Evolutionary conservation across 1,139 yeast genomes (phyloP).

Genomic region (Chernovozyma sophiae-reginae): DNA sequence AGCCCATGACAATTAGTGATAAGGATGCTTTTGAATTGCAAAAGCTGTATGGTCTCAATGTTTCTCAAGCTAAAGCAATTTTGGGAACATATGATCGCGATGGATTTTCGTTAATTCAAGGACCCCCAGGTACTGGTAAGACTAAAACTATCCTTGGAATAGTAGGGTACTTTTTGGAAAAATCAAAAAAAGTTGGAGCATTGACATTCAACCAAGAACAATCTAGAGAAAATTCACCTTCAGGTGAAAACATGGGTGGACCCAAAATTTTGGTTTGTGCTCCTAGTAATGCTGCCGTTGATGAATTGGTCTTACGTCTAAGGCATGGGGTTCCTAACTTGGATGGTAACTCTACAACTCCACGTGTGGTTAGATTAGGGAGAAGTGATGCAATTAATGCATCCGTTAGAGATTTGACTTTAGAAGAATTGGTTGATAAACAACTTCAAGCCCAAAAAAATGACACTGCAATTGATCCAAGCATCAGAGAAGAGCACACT

Average conservation of each 20-base stretch:
- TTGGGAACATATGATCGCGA: slow-evolving; percentile 59
- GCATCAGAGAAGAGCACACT: slow-evolving; percentile 49
- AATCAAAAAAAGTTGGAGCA: slow-evolving; percentile 20
- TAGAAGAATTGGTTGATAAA: slow-evolving; percentile 82
- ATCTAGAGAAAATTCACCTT: slow-evolving; percentile 3
- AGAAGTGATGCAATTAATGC: slow-evolving; percentile 84
- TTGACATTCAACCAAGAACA: slow-evolving; percentile 19
- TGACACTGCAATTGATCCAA: slow-evolving; percentile 38
- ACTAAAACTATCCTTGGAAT: slow-evolving; percentile 94
- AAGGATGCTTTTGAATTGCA: slow-evolving; percentile 37
- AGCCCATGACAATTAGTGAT: slow-evolving; percentile 30
- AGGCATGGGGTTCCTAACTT: slow-evolving; percentile 64
- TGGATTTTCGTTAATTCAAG: slow-evolving; percentile 92
- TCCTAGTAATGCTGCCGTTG: slow-evolving; percentile 99
- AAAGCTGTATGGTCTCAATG: slow-evolving; percentile 59
- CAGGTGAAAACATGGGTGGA: slow-evolving; percentile 13
- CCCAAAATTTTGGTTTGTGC: slow-evolving; percentile 80
- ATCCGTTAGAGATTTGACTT: slow-evolving; percentile 75
- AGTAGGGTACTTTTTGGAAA: slow-evolving; percentile 66
- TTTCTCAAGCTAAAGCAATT: slow-evolving; percentile 88
- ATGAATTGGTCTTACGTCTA: slow-evolving; percentile 86
- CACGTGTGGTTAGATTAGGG: slow-evolving; percentile 85
- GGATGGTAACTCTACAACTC: slow-evolving; percentile 55
- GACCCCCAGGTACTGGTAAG: slow-evolving; percentile 98
- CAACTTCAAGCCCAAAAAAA: slow-evolving; percentile 42